Evolutionary conservation across 2,329 filamentous ascomycete species (phyloP), one percentile per base, ranked within the genome.

Genomic region (Epicoccum sorghinum): DNA sequence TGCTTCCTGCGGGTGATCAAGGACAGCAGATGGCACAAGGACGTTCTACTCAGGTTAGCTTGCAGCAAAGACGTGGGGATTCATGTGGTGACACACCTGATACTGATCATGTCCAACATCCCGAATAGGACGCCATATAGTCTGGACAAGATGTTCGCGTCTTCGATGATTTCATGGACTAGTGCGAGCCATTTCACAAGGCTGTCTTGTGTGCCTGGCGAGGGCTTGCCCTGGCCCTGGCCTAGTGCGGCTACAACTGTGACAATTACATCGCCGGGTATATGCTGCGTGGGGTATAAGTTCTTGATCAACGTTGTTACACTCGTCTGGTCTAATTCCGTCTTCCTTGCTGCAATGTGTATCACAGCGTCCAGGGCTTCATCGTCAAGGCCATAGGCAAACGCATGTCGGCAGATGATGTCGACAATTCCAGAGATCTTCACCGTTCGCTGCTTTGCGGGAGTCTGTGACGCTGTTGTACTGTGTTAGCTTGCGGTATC

Each of bases 51-150:
- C 52, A 59, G 60, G 40, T 73, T 65, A 74, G 67, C 52, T 62
- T 45, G 40, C 41, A 25, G 9, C 6, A 30, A 33, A 35, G 29
- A 41, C 30, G 27, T 29, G 9, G 27, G 9, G 25, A 3, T 38
- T 47, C 44, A 37, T 46, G 25, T 42, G 32, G 24, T 55, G 41
- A 42, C 58, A 77, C 60, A 89, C 82, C 89, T 83, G 56, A 92
- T 83, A 54, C 86, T 89, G 45, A 90, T 88, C 66, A 90, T 93
- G 67, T 96, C 90, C 5, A 96, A 81, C 60, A 93, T 79, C 59
- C 90, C 90, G 70, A 96, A 96, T 4, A 96, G 74, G 14, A 93
- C 84, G 0, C 86, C 81, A 66, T 96, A 96, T 1, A 89, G 78
- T 57, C 86, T 86, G 4, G 86, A 86, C 43, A 96, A 74, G 7